Percentiles rank a stretch among this genome's conserved stretches.
Evolutionary conservation across 2,329 filamentous ascomycete genomes (phyloP).

Genomic region (Hypoxylon sp.): DNA sequence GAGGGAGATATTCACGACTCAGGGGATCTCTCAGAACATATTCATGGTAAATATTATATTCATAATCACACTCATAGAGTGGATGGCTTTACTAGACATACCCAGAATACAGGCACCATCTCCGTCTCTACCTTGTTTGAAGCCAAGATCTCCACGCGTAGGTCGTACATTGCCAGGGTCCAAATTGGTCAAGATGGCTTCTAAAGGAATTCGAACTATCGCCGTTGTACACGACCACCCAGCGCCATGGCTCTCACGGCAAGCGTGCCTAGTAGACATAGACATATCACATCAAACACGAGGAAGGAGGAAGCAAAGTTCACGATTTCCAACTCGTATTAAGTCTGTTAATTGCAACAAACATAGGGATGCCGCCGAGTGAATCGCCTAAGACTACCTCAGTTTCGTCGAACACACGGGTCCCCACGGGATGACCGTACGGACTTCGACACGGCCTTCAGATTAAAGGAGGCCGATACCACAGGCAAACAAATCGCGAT

Average conservation of each 20-base stretch:
- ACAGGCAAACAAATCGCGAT: background rate
- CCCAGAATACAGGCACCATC: background rate
- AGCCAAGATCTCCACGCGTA: background rate
- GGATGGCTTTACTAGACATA: background rate
- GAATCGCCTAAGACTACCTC: background rate
- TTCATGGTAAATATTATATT: conserved; percentile 1
- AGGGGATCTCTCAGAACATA: background rate
- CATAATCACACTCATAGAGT: background rate
- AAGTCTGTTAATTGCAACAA: background rate
- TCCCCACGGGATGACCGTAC: background rate
- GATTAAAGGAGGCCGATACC: background rate
- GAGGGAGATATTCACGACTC: background rate
- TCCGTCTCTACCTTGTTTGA: background rate
- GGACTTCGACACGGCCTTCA: background rate
- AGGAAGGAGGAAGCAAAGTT: background rate
- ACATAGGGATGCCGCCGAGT: background rate
- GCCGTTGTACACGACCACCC: background rate
- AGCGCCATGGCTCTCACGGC: background rate
- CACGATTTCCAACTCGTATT: background rate
- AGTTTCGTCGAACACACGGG: background rate
- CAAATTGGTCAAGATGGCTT: background rate
- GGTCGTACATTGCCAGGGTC: background rate
- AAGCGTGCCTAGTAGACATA: background rate
- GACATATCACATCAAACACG: background rate
- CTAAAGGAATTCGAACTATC: background rate